A percentile compares a stretch with the other conserved stretches of the same genome.
Evolutionary conservation across 257 asterid species (phyloP).

Genomic region (Ilex aquifolium): DNA sequence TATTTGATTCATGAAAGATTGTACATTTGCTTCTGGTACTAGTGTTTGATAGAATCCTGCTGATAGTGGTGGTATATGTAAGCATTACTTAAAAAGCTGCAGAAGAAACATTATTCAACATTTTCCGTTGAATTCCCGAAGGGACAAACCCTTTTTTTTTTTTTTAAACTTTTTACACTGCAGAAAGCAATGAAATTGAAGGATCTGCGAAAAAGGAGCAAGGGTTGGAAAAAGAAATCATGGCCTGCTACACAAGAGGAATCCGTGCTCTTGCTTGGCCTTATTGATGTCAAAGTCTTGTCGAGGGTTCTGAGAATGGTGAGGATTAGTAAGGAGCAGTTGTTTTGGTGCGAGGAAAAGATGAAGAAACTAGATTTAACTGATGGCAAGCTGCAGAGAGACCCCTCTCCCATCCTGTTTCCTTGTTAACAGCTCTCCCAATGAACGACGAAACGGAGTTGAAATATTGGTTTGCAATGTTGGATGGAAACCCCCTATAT

Average conservation of each 20-base stretch:
- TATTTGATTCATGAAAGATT: no score
- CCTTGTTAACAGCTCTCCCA: conserved; percentile 31
- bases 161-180: conserved; percentile 3
- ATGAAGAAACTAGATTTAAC: conserved; percentile 55
- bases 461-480: no score
- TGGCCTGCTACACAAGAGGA: conserved; percentile 59
- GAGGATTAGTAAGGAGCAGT: conserved; percentile 56
- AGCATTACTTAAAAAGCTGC: no score
- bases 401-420: conserved; percentile 71
- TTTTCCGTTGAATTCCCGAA: neutral
- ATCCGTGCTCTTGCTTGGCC: conserved; percentile 61
- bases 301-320: conserved; percentile 58
- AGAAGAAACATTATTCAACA: no score
- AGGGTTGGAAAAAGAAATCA: conserved; percentile 52
- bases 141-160: no score
- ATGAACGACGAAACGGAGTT: no score
- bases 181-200: conserved; percentile 80
- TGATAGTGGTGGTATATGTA: no score
- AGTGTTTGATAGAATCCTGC: neutral
- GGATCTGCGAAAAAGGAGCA: conserved; percentile 64
- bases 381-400: conserved; percentile 71
- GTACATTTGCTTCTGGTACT: neutral
- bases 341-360: conserved; percentile 88
- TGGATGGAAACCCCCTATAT: no score
- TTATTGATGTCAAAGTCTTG: conserved; percentile 59